Evolutionary conservation across 148 eudicot genomes (phyloP).

Genomic region (Spergularia bocconei): DNA sequence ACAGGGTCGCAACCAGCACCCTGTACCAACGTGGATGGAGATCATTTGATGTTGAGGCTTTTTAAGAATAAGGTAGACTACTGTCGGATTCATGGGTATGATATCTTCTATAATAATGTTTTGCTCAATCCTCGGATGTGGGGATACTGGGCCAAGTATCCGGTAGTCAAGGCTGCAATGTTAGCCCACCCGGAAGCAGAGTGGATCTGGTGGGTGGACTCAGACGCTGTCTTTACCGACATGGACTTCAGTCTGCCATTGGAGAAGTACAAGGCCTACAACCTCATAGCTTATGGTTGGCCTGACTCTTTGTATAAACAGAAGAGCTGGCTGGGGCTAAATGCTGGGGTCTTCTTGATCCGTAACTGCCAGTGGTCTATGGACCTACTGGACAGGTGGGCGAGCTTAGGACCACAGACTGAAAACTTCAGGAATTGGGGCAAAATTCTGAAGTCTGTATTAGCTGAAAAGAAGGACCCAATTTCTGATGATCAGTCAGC

Average conservation of each 20-base stretch:
- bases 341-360: slow-evolving; percentile 82
- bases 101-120: slow-evolving; percentile 72
- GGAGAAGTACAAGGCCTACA: slow-evolving; percentile 49
- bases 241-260: slow-evolving; percentile 79
- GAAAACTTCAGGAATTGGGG: slow-evolving; percentile 72
- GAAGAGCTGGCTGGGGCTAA: slow-evolving; percentile 63
- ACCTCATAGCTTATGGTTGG: slow-evolving; percentile 76
- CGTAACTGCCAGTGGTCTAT: slow-evolving; percentile 88
- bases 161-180: slow-evolving; percentile 72
- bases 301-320: slow-evolving; percentile 35
- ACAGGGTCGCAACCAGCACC: slow-evolving; percentile 79
- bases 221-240: slow-evolving; percentile 83
- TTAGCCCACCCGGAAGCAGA: slow-evolving; percentile 93
- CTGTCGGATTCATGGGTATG: slow-evolving; percentile 72
- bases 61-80: slow-evolving; percentile 91
- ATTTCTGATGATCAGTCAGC: slow-evolving; percentile 84
- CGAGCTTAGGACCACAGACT: slow-evolving; percentile 68
- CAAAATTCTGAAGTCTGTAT: slow-evolving; percentile 25
- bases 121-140: slow-evolving; percentile 61
- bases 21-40: slow-evolving; percentile 65
- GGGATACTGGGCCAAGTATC: slow-evolving; percentile 74
- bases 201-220: slow-evolving; percentile 98
- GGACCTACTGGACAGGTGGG: slow-evolving; percentile 73
- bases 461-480: slow-evolving; percentile 54
- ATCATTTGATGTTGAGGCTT: slow-evolving; percentile 51